These are phyloP conservation scores for Apostasia shenzhenica DNA, from an alignment of 106 monocot genomes.

Conservation along the genomic window DNA sequence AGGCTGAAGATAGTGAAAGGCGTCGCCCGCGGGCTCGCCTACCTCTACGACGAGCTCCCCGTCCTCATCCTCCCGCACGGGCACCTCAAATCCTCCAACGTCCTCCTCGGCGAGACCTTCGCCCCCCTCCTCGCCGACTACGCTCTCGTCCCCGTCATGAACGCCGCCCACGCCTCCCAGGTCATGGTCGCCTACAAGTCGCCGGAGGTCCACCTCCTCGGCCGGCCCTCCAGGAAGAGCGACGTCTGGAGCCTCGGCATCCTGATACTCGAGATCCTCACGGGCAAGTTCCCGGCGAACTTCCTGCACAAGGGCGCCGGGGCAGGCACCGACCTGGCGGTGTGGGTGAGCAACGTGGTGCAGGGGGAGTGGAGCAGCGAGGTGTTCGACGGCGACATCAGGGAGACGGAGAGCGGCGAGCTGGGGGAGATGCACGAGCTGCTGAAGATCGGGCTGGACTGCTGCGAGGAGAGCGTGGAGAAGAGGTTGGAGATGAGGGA, in stretches of 20 bases:
- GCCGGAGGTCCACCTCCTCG: slow-evolving; percentile 40
- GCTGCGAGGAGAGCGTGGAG: slow-evolving; percentile 45
- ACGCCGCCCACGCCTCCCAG: slow-evolving; percentile 31
- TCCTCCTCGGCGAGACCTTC: slow-evolving; percentile 38
- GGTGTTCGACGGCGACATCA: slow-evolving; percentile 44
- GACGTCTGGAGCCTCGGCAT: slow-evolving; percentile 85
- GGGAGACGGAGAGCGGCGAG: neutral
- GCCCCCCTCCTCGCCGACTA: slow-evolving; percentile 79
- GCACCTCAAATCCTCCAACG: slow-evolving; percentile 75
- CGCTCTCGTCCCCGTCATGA: slow-evolving; percentile 51
- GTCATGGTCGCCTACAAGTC: slow-evolving; percentile 61
- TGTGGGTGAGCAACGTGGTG: slow-evolving; percentile 32
- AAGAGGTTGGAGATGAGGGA: slow-evolving; percentile 48
- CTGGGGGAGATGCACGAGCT: slow-evolving; percentile 41
- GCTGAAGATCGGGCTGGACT: slow-evolving; percentile 40
- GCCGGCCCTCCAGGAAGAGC: slow-evolving; percentile 52
- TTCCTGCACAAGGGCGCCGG: slow-evolving; percentile 13
- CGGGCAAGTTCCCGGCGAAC: slow-evolving; percentile 36
- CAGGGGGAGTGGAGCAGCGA: slow-evolving; percentile 25
- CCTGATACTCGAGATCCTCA: slow-evolving; percentile 67
- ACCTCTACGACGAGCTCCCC: slow-evolving; percentile 55
- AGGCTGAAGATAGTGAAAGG: slow-evolving; percentile 68
- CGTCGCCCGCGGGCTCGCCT: slow-evolving; percentile 40
- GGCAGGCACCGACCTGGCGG: slow-evolving; percentile 22
- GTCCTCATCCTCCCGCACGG: slow-evolving; percentile 57